Percentiles rank a stretch among this genome's conserved stretches.
Evolutionary conservation across 1,284 basidiomycete species (phyloP).

Genomic region (Puccinia polysora): DNA sequence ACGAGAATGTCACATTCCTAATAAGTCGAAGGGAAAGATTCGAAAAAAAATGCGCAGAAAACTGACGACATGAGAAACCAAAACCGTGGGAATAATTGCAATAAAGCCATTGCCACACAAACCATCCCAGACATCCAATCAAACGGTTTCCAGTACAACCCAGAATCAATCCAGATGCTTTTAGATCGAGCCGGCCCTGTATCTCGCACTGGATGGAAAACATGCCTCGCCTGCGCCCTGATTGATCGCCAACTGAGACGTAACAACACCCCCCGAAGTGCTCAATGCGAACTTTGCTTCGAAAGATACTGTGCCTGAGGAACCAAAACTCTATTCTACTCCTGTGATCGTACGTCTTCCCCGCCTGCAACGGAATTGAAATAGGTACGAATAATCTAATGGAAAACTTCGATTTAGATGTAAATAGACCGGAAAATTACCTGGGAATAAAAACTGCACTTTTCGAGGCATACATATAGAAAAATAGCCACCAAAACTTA

Average conservation of each 20-base stretch:
- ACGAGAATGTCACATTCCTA: background rate
- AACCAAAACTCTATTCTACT: no score
- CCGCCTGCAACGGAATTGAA: no score
- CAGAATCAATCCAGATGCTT: background rate
- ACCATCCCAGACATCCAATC: background rate
- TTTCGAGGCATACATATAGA: no score
- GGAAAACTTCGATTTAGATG: no score
- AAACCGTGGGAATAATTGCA: background rate
- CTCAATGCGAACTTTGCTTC: constrained; percentile 39
- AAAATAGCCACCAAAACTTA: no score
- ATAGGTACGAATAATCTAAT: no score
- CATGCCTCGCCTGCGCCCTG: constrained; percentile 31
- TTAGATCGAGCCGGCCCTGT: constrained; percentile 21
- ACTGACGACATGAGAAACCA: background rate
- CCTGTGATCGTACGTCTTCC: no score
- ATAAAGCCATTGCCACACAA: constrained; percentile 36
- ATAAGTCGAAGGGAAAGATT: background rate
- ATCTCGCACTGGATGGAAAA: constrained; percentile 8
- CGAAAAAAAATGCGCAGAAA: background rate
- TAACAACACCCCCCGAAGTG: background rate
- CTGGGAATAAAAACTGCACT: no score
- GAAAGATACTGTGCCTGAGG: constrained; percentile 25
- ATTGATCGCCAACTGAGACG: constrained; percentile 29
- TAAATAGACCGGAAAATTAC: no score
- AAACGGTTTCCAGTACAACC: background rate